A percentile compares a stretch with the other conserved stretches of the same genome.
Conservation (phyloP, 1,284 basidiomycete species). For the Papiliotrema fonsecae region DNA sequence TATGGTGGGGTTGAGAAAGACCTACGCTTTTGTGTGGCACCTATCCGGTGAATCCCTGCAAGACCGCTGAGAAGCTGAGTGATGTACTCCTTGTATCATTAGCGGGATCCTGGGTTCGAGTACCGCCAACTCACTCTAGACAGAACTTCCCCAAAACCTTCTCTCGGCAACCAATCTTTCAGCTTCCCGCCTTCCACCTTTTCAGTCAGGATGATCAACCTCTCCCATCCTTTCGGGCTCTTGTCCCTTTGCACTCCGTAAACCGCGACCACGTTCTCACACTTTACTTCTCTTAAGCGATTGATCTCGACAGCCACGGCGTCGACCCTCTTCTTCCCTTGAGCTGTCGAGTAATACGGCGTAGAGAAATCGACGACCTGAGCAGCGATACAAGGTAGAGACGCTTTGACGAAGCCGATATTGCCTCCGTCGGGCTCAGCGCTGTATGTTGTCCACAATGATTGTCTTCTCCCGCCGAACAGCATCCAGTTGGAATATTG, state of each 20-base stretch:
- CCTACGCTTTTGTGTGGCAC: constrained; percentile 42
- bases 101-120: background rate
- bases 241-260: constrained; percentile 39
- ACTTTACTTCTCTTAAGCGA: constrained; percentile 27
- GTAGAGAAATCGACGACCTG: constrained; percentile 45
- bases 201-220: constrained; percentile 40
- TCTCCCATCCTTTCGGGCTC: constrained; percentile 43
- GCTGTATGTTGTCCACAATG: constrained; percentile 43
- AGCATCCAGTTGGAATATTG: constrained; percentile 32
- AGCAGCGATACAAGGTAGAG: constrained; percentile 30
- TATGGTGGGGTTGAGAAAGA: background rate
- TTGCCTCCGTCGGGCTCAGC: constrained; percentile 37
- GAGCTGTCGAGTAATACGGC: constrained; percentile 36
- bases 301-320: constrained; percentile 30
- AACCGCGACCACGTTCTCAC: constrained; percentile 30
- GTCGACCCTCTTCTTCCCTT: constrained; percentile 41
- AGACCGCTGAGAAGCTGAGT: constrained; percentile 41
- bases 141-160: constrained; percentile 37
- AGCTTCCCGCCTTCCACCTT: constrained; percentile 32
- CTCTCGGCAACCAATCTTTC: constrained; percentile 33
- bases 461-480: constrained; percentile 39
- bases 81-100: constrained; percentile 32
- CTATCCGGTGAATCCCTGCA: constrained; percentile 32
- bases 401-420: constrained; percentile 53
- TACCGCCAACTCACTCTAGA: constrained; percentile 27